These are phyloP conservation scores for Penicillium decumbens DNA, from an alignment of 2,329 filamentous ascomycete species.

Conservation along the genomic window DNA sequence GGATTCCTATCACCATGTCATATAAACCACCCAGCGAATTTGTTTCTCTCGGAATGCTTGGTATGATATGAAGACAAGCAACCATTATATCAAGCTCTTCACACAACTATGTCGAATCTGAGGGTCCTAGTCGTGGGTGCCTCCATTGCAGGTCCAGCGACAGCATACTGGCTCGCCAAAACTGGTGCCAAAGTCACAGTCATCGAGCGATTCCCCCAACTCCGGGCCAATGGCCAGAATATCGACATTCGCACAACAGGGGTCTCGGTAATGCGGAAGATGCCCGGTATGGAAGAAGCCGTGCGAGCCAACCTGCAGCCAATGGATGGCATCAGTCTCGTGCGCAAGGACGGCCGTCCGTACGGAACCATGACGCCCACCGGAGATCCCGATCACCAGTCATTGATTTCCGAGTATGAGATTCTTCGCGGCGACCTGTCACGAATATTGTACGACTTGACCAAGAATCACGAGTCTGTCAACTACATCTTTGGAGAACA, in stretches of 20 bases:
- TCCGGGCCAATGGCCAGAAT: constrained; percentile 30
- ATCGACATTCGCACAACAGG: constrained; percentile 35
- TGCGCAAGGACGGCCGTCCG: constrained; percentile 23
- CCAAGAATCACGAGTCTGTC: constrained; percentile 35
- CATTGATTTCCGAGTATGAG: constrained; percentile 36
- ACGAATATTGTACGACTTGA: constrained; percentile 33
- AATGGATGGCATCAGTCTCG: constrained; percentile 30
- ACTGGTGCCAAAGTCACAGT: constrained; percentile 33
- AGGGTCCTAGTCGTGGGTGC: constrained; percentile 36
- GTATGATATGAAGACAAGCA: too few relatives aligned
- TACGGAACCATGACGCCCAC: constrained; percentile 29
- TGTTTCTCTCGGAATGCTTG: too few relatives aligned
- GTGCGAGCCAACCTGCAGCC: constrained; percentile 23
- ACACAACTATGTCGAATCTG: constrained; percentile 19
- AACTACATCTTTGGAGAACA: constrained; percentile 41
- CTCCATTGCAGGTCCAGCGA: constrained; percentile 34
- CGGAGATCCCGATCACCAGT: constrained; percentile 32
- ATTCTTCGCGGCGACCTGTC: constrained; percentile 36
- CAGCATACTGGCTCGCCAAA: constrained; percentile 36
- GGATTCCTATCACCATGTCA: too few relatives aligned
- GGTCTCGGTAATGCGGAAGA: constrained; percentile 35
- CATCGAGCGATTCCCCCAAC: constrained; percentile 33
- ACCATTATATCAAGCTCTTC: background rate
- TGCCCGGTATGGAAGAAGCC: constrained; percentile 29
- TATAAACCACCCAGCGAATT: too few relatives aligned